Base-by-base conservation (phyloP, 306 rosid species). In the Cajanus cajan region DNA sequence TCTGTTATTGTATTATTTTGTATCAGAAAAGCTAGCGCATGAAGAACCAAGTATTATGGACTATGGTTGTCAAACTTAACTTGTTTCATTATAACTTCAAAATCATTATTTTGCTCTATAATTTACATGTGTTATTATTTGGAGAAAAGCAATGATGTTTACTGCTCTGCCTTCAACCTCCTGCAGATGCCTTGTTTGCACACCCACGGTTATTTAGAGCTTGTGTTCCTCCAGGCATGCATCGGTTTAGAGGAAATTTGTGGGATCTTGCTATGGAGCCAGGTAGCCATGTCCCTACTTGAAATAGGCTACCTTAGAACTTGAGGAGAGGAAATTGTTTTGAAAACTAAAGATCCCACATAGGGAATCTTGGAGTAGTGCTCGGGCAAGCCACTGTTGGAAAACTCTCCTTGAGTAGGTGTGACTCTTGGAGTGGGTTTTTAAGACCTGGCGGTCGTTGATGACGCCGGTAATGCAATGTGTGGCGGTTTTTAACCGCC, bases 221-320 rank as follows among this genome's bases (percentile, higher is more conserved):
- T 34, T 94, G 97, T 70, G 94, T 92, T 74, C 97, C 97, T 50
- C 97, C 97, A 4, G 97, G 97, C 40, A 94, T 92, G 97, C 98
- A 94, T 76, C 90, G 93, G 77, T 94, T 90, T 74, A 86, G 97
- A 84, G 97, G 97, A 79, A 94, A 89, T 79, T 67, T 92, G 78
- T 94, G 97, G 98, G 98, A 94, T 81, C n/a, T n/a, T n/a, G n/a
- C n/a, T n/a, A n/a, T n/a, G n/a, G n/a, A n/a, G n/a, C n/a, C n/a
- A n/a, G n/a, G n/a, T n/a, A n/a, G n/a, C n/a, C n/a, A n/a, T n/a
- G n/a, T n/a, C n/a, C n/a, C n/a, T n/a, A n/a, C n/a, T n/a, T n/a
- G n/a, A n/a, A n/a, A n/a, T n/a, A n/a, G n/a, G n/a, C n/a, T n/a
- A n/a, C n/a, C n/a, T n/a, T n/a, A n/a, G n/a, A n/a, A n/a, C n/a